phyloP scores from a whole-genome alignment of 164 flowering plant species.

The Umbellularia californica region DNA sequence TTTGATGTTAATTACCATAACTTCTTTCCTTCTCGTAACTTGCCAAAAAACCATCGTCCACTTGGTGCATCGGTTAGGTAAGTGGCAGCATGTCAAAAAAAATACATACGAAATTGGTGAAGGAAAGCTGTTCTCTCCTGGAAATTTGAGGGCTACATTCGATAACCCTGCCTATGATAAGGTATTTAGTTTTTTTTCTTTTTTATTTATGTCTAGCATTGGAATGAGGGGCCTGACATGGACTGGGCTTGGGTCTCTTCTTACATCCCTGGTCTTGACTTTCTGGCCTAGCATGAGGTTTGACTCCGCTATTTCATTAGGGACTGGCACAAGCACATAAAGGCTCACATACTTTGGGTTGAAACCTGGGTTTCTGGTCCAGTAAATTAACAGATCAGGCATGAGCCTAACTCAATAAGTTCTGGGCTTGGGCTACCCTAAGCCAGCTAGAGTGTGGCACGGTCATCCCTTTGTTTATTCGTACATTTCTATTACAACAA shows the following conservation, averaged over 20 bases:
- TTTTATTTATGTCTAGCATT: not conserved
- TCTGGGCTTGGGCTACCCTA: not conserved
- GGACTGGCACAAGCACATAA: no score
- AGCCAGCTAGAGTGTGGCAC: not conserved
- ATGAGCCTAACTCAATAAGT: not conserved
- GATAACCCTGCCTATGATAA: constrained; percentile 83
- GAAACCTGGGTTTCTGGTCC: no score
- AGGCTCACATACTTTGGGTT: no score
- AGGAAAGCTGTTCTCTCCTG: constrained; percentile 95
- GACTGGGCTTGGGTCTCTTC: not conserved
- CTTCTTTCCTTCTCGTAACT: not conserved
- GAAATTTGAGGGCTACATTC: constrained; percentile 91
- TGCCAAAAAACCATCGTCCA: not conserved
- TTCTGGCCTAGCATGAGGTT: no score
- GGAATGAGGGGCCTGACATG: not conserved
- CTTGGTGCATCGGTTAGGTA: constrained; percentile 44
- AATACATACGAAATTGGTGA: constrained; percentile 87
- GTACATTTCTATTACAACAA: not conserved
- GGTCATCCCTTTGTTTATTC: not conserved
- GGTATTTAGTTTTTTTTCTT: constrained; percentile 30
- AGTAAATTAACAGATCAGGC: no score
- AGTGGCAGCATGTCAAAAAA: constrained; percentile 97
- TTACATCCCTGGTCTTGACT: not conserved
- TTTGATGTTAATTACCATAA: not conserved
- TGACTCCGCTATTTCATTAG: no score